Evolutionary conservation across 148 eudicot genomes (phyloP).

Genomic region (Tetragonia tetragonoides): DNA sequence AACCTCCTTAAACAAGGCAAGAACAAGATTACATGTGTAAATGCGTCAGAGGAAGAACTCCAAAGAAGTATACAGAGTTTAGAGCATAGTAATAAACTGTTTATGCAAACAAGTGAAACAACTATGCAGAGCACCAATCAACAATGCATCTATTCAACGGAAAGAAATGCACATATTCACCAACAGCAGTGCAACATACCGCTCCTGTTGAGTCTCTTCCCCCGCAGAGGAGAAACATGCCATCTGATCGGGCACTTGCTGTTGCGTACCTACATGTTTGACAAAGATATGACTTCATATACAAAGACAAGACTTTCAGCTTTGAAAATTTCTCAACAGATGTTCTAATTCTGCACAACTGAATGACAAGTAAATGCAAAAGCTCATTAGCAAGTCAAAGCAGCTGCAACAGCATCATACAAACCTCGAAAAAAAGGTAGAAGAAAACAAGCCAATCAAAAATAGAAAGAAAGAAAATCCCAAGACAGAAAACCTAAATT

Average conservation of each 20-base stretch:
- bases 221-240: slow-evolving; percentile 98
- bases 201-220: slow-evolving; percentile 85
- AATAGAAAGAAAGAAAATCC: no score
- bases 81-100: neutral
- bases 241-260: slow-evolving; percentile 95
- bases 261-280: slow-evolving; percentile 76
- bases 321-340: slow-evolving; percentile 1
- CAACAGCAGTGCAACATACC: slow-evolving; percentile 46
- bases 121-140: neutral
- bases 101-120: neutral
- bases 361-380: neutral
- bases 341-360: no score
- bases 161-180: slow-evolving; percentile 9
- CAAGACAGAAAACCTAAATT: neutral
- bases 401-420: no score
- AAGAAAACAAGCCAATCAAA: neutral
- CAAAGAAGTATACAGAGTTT: slow-evolving; percentile 1
- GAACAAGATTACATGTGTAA: neutral
- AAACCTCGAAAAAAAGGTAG: neutral
- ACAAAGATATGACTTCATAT: neutral
- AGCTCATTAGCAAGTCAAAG: neutral
- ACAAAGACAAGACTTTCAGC: neutral
- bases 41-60: neutral
- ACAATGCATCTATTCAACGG: neutral
- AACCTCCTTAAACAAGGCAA: neutral